These are phyloP conservation scores for Samsoniella hepiali DNA, from an alignment of 2,329 filamentous ascomycete species.

Conservation along the genomic window DNA sequence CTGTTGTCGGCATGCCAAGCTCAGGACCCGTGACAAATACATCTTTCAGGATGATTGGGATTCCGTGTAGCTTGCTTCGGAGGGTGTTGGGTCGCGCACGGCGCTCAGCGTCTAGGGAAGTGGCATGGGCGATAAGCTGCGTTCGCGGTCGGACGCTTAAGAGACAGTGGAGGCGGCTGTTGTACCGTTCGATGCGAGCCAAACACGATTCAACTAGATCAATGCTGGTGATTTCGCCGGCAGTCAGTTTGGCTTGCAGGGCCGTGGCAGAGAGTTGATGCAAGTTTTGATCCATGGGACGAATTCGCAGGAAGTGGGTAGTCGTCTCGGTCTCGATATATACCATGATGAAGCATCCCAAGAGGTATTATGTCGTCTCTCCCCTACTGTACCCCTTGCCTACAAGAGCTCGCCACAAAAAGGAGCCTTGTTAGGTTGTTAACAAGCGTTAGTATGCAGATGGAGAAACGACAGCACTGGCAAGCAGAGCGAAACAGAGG, in stretches of 20 bases:
- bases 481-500: neutral
- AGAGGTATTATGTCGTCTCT: neutral
- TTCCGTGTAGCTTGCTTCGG: slow-evolving; percentile 13
- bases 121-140: slow-evolving; percentile 12
- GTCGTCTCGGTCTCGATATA: slow-evolving; percentile 4
- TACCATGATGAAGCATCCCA: neutral
- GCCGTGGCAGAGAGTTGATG: slow-evolving; percentile 6
- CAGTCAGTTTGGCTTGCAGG: slow-evolving; percentile 3
- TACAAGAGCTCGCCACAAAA: neutral
- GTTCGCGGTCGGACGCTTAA: neutral
- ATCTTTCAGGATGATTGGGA: slow-evolving; percentile 18
- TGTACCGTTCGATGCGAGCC: slow-evolving; percentile 6
- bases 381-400: too few species aligned
- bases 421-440: neutral
- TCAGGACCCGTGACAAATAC: slow-evolving; percentile 10
- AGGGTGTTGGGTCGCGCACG: neutral
- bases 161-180: slow-evolving; percentile 4
- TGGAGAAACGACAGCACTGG: neutral
- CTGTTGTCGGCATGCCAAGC: slow-evolving; percentile 18
- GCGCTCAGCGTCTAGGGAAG: slow-evolving; percentile 13
- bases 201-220: neutral
- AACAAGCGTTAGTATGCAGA: neutral
- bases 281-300: slow-evolving; percentile 1
- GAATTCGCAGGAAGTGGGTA: neutral
- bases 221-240: slow-evolving; percentile 11